phyloP scores from a whole-genome alignment of 177 flowering plant species.

The Vitis hybrid region DNA sequence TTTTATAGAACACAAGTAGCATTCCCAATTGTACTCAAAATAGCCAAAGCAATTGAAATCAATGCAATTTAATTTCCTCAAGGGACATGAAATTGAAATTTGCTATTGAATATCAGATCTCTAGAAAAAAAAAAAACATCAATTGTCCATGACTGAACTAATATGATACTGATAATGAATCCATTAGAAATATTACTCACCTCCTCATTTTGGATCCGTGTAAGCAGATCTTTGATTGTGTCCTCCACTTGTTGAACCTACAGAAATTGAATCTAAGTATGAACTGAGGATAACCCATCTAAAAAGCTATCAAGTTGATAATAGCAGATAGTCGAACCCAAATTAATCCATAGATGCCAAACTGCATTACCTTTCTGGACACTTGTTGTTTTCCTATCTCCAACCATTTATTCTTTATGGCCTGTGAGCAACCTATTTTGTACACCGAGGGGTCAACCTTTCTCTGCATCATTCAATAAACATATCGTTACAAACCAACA shows the following conservation, averaged over 20 bases:
- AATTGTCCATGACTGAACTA: background rate
- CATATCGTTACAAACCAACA: background rate
- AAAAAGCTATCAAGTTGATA: background rate
- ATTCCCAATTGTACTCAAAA: too few relatives aligned
- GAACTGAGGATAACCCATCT: background rate
- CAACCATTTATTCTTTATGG: conserved; percentile 88
- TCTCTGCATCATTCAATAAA: conserved; percentile 51
- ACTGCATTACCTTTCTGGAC: conserved; percentile 64
- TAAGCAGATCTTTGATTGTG: conserved; percentile 60
- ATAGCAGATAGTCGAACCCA: background rate
- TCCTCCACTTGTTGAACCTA: conserved; percentile 81
- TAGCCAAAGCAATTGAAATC: too few relatives aligned
- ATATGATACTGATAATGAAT: background rate
- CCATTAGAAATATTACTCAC: conserved; percentile 27
- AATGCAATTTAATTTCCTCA: too few relatives aligned
- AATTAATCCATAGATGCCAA: background rate
- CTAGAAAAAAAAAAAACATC: background rate
- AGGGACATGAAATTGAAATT: too few relatives aligned
- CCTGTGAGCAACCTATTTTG: conserved; percentile 71
- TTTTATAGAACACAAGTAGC: too few relatives aligned
- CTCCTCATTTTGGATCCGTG: conserved; percentile 58
- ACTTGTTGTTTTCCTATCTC: conserved; percentile 67
- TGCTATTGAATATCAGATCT: background rate
- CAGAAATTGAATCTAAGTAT: conserved; percentile 8
- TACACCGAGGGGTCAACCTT: conserved; percentile 53